Evolutionary conservation across 371 early-diverging fungal genomes (phyloP).

Genomic region (Rhizomucor pusillus): DNA sequence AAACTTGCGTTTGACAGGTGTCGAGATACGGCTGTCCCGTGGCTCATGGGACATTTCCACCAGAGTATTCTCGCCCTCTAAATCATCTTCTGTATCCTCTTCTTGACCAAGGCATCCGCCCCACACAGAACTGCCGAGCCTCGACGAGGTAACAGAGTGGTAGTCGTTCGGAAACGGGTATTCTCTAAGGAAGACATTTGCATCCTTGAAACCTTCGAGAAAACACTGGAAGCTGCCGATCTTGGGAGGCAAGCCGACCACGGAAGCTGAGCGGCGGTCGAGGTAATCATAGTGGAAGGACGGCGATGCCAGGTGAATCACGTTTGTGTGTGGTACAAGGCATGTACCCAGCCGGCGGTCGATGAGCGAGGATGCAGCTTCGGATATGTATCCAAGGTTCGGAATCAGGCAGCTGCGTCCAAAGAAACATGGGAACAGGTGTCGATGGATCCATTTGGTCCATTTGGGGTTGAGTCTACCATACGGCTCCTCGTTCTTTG

Average conservation of each 20-base stretch:
- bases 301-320: conserved; percentile 70
- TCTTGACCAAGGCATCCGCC: conserved; percentile 30
- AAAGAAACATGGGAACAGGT: conserved; percentile 87
- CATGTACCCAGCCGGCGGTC: conserved; percentile 75
- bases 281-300: conserved; percentile 76
- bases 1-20: conserved; percentile 23
- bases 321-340: conserved; percentile 84
- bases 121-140: conserved; percentile 27
- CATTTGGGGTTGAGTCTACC: conserved; percentile 90
- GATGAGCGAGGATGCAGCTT: conserved; percentile 80
- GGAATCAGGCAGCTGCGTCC: conserved; percentile 88
- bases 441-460: conserved; percentile 92
- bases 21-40: conserved; percentile 3
- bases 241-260: conserved; percentile 64
- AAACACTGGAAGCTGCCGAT: conserved; percentile 89
- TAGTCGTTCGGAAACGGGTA: conserved; percentile 51
- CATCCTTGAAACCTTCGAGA: conserved; percentile 78
- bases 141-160: conserved; percentile 8
- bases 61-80: conserved; percentile 9
- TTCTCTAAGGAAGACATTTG: conserved; percentile 71
- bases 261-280: conserved; percentile 47
- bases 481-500: conserved; percentile 94
- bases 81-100: conserved; percentile 6
- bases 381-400: conserved; percentile 86
- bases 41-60: conserved; percentile 1